These are phyloP conservation scores for Fusarium sp. DNA, from an alignment of 2,329 filamentous ascomycete species.

Conservation along the genomic window DNA sequence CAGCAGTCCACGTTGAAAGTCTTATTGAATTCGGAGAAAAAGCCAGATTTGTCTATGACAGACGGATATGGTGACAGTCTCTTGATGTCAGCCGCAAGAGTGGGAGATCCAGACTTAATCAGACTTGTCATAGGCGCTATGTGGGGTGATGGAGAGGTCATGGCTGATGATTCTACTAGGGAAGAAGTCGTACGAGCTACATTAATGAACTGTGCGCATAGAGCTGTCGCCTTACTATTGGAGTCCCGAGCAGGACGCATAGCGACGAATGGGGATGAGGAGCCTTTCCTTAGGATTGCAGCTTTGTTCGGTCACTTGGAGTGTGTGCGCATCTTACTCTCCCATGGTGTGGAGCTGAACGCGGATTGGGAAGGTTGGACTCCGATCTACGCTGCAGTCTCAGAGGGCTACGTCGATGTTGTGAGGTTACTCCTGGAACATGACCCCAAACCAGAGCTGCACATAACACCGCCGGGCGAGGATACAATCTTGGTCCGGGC, in stretches of 20 bases:
- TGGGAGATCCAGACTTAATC: background rate
- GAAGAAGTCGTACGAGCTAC: background rate
- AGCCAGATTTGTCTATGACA: background rate
- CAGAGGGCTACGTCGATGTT: background rate
- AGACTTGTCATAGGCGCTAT: background rate
- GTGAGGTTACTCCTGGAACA: background rate
- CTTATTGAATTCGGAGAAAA: background rate
- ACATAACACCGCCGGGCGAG: background rate
- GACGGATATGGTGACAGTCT: background rate
- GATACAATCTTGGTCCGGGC: background rate
- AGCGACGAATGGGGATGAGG: accelerated
- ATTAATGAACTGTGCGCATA: background rate
- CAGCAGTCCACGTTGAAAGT: background rate
- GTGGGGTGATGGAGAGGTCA: background rate
- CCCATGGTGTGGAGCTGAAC: too few relatives aligned
- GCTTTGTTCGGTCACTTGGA: accelerated
- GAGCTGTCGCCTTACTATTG: background rate
- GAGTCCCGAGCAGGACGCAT: background rate
- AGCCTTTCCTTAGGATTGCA: too few relatives aligned
- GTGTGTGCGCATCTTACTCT: too few relatives aligned
- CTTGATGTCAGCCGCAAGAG: background rate
- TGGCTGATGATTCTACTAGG: too few relatives aligned
- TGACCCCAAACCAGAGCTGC: background rate
- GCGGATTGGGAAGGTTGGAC: background rate
- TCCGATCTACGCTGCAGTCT: background rate